Evolutionary conservation across 768 basidiomycete genomes (phyloP), one percentile per base, ranked within the genome.

Genomic region (Xerocomus spinulosus): DNA sequence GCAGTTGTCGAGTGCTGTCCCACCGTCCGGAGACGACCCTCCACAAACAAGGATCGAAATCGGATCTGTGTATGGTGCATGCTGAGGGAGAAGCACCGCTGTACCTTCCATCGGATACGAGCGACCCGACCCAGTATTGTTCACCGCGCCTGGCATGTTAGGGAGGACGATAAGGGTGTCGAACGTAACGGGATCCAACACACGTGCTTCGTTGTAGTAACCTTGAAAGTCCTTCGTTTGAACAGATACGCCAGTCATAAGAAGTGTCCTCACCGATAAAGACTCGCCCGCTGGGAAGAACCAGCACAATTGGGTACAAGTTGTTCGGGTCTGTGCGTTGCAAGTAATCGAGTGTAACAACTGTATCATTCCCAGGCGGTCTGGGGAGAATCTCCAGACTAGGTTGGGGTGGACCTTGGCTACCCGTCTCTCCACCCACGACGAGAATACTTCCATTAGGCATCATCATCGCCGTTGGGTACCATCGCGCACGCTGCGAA

Each of bases 141-240:
- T 81, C 38, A 90, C 88, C 0, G 82, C 73, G 0, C 82, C 87
- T 0, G 88, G 87, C 52, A 85, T 80, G 55, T 87, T 87, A 14
- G 88, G 88, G 4, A 88, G 64, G 7, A 69, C 66, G 5, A 65
- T 66, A 44, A 81, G 62, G 0, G 87, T 89, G 20, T 72, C 65
- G 53, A 90, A 87, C 1, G 78, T 85, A 9, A 61, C 69, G 0
- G 83, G 80, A 47, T 90, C 76, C 23, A 90, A 70, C 50, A 90
- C 78, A 13, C 87, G 80, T 1, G 87, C 88, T 64, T 90, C 84
- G 52, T 91, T 90, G 68, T 81, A 89, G 58, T 89, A 89, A 1
- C 73, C 85, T 87, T 49, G 23, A 29, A 10, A 2, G n/a, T 13
- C 1, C 35, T 13, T 3, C 8, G 17, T 18, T 35, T 42, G 24